Percentiles rank a stretch among this genome's conserved stretches.
phyloP scores from a whole-genome alignment of 2,329 filamentous ascomycete species.

The Fusarium poae region DNA sequence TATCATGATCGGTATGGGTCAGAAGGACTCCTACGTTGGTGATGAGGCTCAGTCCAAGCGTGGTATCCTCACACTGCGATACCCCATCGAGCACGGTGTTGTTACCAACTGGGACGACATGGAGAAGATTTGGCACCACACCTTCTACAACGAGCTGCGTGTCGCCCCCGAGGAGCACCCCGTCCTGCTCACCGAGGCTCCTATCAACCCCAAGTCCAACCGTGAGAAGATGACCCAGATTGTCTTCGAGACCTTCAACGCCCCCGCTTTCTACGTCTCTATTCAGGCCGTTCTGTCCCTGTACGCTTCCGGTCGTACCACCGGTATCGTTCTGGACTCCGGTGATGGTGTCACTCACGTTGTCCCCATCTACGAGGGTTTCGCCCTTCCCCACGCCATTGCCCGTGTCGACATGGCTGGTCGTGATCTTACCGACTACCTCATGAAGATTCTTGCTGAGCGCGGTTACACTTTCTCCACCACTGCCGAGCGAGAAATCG shows the following conservation, averaged over 20 bases:
- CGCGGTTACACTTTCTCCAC: slow-evolving; percentile 99
- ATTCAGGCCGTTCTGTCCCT: slow-evolving; percentile 99
- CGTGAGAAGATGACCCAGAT: slow-evolving; percentile 99
- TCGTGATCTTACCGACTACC: slow-evolving; percentile 99
- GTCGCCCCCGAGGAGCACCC: slow-evolving; percentile 99
- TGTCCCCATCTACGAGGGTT: slow-evolving; percentile 99
- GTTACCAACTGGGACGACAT: slow-evolving; percentile 99
- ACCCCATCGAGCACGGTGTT: slow-evolving; percentile 99
- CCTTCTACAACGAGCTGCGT: slow-evolving; percentile 99
- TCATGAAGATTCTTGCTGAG: slow-evolving; percentile 99
- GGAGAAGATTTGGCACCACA: slow-evolving; percentile 99
- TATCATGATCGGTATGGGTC: slow-evolving; percentile 99
- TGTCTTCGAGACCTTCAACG: slow-evolving; percentile 99
- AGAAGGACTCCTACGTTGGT: slow-evolving; percentile 99
- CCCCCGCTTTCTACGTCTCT: slow-evolving; percentile 99
- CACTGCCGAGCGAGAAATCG: slow-evolving; percentile 99
- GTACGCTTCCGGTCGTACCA: slow-evolving; percentile 99
- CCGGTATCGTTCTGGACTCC: slow-evolving; percentile 99
- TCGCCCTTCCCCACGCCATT: slow-evolving; percentile 99
- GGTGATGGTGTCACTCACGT: slow-evolving; percentile 99
- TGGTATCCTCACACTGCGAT: slow-evolving; percentile 99
- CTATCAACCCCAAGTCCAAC: slow-evolving; percentile 99
- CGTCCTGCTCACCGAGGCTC: slow-evolving; percentile 97
- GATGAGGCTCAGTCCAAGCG: slow-evolving; percentile 99
- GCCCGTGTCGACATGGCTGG: slow-evolving; percentile 99